Percentiles rank a stretch among this genome's conserved stretches.
phyloP scores from a whole-genome alignment of 805 yeast species.

The Yarrowia deformans region DNA sequence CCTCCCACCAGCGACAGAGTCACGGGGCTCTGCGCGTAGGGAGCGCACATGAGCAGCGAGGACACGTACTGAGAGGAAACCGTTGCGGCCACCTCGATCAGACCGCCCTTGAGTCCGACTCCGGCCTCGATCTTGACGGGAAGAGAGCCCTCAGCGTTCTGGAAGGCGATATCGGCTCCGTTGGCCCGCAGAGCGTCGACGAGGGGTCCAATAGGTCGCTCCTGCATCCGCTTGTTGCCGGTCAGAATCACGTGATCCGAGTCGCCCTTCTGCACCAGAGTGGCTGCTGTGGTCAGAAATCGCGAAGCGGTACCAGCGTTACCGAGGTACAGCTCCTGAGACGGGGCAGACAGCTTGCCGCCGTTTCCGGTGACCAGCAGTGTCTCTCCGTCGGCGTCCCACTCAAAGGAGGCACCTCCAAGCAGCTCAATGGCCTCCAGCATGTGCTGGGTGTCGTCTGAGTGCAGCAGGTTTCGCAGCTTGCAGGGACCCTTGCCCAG shows the following conservation, averaged over 20 bases:
- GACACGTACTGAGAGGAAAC: slow-evolving; percentile 98
- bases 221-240: slow-evolving; percentile 97
- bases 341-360: slow-evolving; percentile 63
- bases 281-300: slow-evolving; percentile 89
- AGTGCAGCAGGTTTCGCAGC: slow-evolving; percentile 85
- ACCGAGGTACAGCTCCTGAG: slow-evolving; percentile 81
- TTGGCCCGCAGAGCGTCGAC: slow-evolving; percentile 87
- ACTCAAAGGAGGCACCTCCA: slow-evolving; percentile 79
- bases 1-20: slow-evolving; percentile 92
- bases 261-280: slow-evolving; percentile 65
- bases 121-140: slow-evolving; percentile 80
- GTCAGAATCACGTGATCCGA: slow-evolving; percentile 68
- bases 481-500: slow-evolving; percentile 84
- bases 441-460: slow-evolving; percentile 97
- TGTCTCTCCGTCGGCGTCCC: slow-evolving; percentile 90
- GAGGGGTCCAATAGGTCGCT: slow-evolving; percentile 94
- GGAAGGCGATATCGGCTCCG: slow-evolving; percentile 76
- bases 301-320: slow-evolving; percentile 99
- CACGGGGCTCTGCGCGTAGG: slow-evolving; percentile 88
- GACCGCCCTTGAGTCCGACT: slow-evolving; percentile 81
- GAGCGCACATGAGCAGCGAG: slow-evolving; percentile 95
- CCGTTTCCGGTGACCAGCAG: slow-evolving; percentile 89
- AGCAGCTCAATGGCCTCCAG: slow-evolving; percentile 80
- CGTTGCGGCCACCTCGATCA: slow-evolving; percentile 92
- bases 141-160: slow-evolving; percentile 79